phyloP scores from a whole-genome alignment of 1,284 basidiomycete genomes.

The Trichosporon inkin region DNA sequence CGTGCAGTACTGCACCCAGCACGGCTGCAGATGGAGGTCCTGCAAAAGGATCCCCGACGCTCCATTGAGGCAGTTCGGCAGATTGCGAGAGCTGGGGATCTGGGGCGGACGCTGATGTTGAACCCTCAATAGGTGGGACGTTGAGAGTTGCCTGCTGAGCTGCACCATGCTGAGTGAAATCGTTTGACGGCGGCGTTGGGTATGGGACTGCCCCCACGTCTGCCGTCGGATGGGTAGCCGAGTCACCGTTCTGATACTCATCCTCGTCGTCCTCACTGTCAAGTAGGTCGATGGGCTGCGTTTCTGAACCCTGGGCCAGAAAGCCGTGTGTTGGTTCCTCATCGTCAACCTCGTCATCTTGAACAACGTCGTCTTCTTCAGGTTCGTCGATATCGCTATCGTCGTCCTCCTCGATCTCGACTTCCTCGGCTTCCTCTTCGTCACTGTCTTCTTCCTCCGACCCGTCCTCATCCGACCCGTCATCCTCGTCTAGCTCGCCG shows the following conservation, averaged over 20 bases:
- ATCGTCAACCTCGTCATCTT: too few species aligned
- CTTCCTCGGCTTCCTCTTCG: not conserved
- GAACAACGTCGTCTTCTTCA: not conserved
- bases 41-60: not conserved
- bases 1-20: not conserved
- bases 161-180: not conserved
- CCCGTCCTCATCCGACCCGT: conserved; percentile 11
- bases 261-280: not conserved
- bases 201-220: not conserved
- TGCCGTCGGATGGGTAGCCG: not conserved
- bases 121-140: not conserved
- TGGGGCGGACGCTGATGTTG: not conserved
- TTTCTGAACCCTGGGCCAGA: not conserved
- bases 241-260: not conserved
- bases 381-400: conserved; percentile 4
- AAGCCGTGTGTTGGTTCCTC: not conserved
- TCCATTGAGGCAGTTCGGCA: not conserved
- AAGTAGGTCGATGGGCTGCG: not conserved
- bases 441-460: conserved; percentile 7
- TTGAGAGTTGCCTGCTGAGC: not conserved
- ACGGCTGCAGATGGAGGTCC: not conserved
- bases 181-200: not conserved
- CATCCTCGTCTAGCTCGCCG: not conserved
- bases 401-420: not conserved
- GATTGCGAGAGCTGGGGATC: not conserved